Evolutionary conservation across 306 rosid genomes (phyloP).

Genomic region (Casuarina equisetifolia): DNA sequence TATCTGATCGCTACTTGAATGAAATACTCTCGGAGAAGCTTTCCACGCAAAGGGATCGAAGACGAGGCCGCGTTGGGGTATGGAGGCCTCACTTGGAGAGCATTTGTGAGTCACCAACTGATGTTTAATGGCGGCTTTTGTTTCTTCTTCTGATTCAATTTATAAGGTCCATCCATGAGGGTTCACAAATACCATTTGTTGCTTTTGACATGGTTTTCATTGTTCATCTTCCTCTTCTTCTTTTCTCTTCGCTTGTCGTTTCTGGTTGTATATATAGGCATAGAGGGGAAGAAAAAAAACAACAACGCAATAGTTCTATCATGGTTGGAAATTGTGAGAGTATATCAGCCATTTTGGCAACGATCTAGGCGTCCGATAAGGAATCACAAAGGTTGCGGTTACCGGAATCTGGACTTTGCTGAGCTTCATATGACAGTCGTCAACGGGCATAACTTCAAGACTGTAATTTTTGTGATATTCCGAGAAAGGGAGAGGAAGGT

Average conservation of each 20-base stretch:
- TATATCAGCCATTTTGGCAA: not conserved
- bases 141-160: constrained; percentile 22
- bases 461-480: constrained; percentile 31
- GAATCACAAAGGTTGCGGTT: not conserved
- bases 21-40: constrained; percentile 86
- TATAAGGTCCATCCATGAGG: constrained; percentile 28
- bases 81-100: constrained; percentile 95
- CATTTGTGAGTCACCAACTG: constrained; percentile 76
- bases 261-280: constrained; percentile 29
- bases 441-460: constrained; percentile 21
- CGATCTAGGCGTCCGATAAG: constrained; percentile 13
- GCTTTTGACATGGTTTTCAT: not conserved
- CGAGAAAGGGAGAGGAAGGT: constrained; percentile 4
- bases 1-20: constrained; percentile 70
- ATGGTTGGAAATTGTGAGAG: constrained; percentile 15
- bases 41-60: constrained; percentile 64
- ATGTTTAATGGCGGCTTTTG: constrained; percentile 36
- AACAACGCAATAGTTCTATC: constrained; percentile 12
- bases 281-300: not conserved
- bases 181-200: constrained; percentile 30
- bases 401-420: constrained; percentile 10
- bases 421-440: constrained; percentile 25
- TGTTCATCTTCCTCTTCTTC: not conserved
- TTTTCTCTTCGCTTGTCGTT: too few species aligned
- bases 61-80: constrained; percentile 86